These are phyloP conservation scores for Glebionis coronaria DNA, from an alignment of 129 eudicot species.

Conservation along the genomic window DNA sequence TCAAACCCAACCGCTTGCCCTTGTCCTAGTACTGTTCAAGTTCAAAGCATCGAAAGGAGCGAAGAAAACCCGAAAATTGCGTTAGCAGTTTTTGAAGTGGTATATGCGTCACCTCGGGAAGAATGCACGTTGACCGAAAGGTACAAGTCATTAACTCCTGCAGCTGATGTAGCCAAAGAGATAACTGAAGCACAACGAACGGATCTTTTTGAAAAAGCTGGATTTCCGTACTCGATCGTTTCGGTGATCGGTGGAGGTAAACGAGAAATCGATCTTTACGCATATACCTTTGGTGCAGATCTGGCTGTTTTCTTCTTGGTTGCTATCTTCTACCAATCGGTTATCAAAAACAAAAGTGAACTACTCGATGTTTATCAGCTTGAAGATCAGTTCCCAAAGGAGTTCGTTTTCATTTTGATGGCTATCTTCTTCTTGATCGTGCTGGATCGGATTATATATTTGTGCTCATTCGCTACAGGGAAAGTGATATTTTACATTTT, in stretches of 20 bases:
- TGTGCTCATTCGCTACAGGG: constrained; percentile 51
- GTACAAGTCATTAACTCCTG: constrained; percentile 56
- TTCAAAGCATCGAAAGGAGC: constrained; percentile 54
- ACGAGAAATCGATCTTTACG: constrained; percentile 56
- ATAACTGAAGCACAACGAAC: constrained; percentile 37
- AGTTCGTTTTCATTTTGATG: constrained; percentile 50
- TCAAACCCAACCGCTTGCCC: constrained; percentile 22
- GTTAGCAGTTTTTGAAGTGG: constrained; percentile 57
- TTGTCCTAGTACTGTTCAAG: constrained; percentile 42
- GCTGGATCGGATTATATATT: constrained; percentile 50
- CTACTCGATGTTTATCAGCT: constrained; percentile 56
- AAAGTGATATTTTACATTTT: constrained; percentile 52
- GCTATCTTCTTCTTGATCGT: constrained; percentile 53
- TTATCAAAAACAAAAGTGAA: constrained; percentile 53
- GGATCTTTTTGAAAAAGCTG: constrained; percentile 32
- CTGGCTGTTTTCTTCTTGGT: constrained; percentile 50
- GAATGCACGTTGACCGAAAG: constrained; percentile 35
- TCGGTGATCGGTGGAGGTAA: constrained; percentile 53
- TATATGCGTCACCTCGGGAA: constrained; percentile 37
- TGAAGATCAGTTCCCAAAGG: constrained; percentile 63
- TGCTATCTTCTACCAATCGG: constrained; percentile 46
- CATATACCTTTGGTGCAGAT: constrained; percentile 52
- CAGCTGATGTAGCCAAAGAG: constrained; percentile 59
- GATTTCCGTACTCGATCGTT: constrained; percentile 42
- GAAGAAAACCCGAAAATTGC: constrained; percentile 36